Evolutionary conservation across 2,329 filamentous ascomycete species (phyloP), one percentile per base, ranked within the genome.

Genomic region (Fusarium temperatum): DNA sequence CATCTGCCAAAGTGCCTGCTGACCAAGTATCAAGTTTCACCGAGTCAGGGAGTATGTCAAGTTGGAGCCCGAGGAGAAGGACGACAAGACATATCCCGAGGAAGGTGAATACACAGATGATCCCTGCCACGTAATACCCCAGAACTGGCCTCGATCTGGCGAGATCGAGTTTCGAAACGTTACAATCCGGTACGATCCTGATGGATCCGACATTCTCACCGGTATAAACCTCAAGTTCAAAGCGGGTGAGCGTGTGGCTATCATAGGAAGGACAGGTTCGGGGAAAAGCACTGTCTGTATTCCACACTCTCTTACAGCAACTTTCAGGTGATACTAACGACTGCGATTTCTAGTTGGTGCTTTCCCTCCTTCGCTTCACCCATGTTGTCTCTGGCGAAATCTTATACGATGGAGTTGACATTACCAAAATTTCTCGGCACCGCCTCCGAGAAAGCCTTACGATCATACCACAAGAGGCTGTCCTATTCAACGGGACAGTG

Each of bases 211-310:
- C 62, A 86, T 89, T 47, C 81, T 89, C 24, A 86, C 85, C 30
- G 79, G 87, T 39, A 80, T 89, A 59, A 88, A 84, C 68, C 82
- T 89, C 50, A 84, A 83, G 39, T 87, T 89, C 69, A 84, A 82
- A 18, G 92, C 92, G 0, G 93, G 94, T 2, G 92, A 93, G 61
- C 92, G 92, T 57, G 93, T 93, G 2, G 94, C 94, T 1, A 87
- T 97, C 26, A 92, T 95, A 17, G 94, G 94, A 5, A 90, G 94
- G 15, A 97, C 94, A 0, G 91, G 93, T 0, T 94, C 92, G 9
- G 94, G 94, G 8, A 97, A 97, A 82, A 94, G 92, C 57, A 97
- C 94, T 0, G 87, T 96, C 79, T 80, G 85, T 80, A 50, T 26
- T 36, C n/a, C 36, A n/a, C 6, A 24, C 39, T 20, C 20, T n/a